Percentiles rank a stretch among this genome's conserved stretches.
Conservation (phyloP, 1,284 basidiomycete species). For the Athelia psychrophila region DNA sequence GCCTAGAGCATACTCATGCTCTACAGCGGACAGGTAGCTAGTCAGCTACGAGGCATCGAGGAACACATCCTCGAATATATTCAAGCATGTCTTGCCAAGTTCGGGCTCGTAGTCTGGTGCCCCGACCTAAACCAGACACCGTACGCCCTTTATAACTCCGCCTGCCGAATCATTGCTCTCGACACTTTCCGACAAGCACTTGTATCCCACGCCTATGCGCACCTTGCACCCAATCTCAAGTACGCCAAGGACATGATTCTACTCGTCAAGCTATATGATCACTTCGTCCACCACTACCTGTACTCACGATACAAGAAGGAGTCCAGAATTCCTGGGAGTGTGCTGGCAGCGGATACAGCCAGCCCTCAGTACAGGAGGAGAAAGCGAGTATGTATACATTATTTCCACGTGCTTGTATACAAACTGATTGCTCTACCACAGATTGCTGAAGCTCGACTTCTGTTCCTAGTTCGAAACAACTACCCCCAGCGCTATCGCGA, state of each 20-base stretch:
- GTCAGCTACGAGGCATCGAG: background rate
- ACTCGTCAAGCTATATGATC: constrained; percentile 12
- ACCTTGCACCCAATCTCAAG: background rate
- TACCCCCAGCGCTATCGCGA: background rate
- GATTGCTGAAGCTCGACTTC: constrained; percentile 2
- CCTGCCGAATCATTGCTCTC: background rate
- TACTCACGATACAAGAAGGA: background rate
- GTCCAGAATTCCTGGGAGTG: background rate
- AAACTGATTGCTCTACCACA: background rate
- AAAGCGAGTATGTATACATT: background rate
- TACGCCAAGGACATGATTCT: constrained; percentile 9
- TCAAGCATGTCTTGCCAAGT: background rate
- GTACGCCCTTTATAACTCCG: background rate
- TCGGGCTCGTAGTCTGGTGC: background rate
- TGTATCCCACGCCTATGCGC: background rate
- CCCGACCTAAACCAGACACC: background rate
- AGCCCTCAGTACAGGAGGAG: background rate
- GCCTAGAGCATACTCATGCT: no score
- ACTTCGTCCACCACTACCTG: constrained; percentile 6
- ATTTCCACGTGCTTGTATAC: constrained; percentile 4
- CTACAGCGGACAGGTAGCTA: no score
- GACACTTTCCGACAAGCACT: background rate
- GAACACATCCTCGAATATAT: background rate
- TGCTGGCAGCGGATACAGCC: background rate
- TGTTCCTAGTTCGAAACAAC: background rate